Percentiles rank a stretch among this genome's conserved stretches.
These are phyloP conservation scores for Vitis vinifera DNA, from an alignment of 164 flowering plant species.

Conservation along the genomic window DNA sequence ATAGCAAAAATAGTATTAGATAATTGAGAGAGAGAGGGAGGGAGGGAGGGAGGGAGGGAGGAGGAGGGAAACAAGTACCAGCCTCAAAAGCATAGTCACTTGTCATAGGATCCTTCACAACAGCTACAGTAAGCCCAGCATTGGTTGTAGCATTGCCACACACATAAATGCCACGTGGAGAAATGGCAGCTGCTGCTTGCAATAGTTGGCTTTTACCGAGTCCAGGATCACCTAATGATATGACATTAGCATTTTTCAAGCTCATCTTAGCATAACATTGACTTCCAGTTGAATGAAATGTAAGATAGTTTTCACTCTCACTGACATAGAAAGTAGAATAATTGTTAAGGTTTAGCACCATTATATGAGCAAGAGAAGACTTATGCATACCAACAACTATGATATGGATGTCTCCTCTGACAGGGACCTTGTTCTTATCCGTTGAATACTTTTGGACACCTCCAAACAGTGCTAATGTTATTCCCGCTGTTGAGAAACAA, in stretches of 20 bases:
- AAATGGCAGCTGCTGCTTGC: conserved; percentile 96
- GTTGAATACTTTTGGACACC: conserved; percentile 88
- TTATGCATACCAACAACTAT: conserved; percentile 77
- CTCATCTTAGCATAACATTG: conserved; percentile 1
- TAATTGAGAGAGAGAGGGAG: background rate
- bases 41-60: background rate
- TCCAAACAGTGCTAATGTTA: conserved; percentile 84
- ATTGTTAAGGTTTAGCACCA: background rate
- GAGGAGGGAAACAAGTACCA: conserved; percentile 42
- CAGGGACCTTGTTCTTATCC: conserved; percentile 96
- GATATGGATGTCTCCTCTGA: conserved; percentile 97
- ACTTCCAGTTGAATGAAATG: background rate
- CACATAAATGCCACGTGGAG: conserved; percentile 96
- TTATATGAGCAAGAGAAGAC: background rate
- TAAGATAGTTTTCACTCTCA: background rate
- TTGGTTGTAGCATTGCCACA: conserved; percentile 99
- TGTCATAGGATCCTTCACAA: conserved; percentile 90
- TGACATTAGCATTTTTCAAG: conserved; percentile 11
- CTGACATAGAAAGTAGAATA: background rate
- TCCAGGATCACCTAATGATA: conserved; percentile 93
- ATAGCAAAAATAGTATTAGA: conserved; percentile 1
- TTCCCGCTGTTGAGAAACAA: conserved; percentile 63
- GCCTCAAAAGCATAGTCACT: conserved; percentile 98
- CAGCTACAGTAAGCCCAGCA: conserved; percentile 99
- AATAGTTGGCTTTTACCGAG: conserved; percentile 97